Conservation (phyloP, 805 yeast species). For the Pachysolen tannophilus region DNA sequence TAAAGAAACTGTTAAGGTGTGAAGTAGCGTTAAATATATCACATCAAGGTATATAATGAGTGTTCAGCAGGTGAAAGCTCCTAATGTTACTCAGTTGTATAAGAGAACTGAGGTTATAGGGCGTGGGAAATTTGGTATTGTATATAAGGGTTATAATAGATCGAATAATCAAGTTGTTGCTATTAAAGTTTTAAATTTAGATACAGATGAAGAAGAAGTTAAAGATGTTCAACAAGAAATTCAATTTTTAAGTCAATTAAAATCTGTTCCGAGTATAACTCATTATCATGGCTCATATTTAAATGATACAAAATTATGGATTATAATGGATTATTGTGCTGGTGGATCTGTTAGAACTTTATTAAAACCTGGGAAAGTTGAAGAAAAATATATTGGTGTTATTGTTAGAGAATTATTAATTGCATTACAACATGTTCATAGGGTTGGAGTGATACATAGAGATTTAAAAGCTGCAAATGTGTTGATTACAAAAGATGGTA, state of each 20-base stretch:
- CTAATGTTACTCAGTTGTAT: conserved; percentile 31
- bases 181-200: conserved; percentile 85
- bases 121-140: conserved; percentile 94
- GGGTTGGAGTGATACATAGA: conserved; percentile 87
- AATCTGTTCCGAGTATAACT: conserved; percentile 84
- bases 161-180: conserved; percentile 79
- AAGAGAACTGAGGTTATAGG: conserved; percentile 89
- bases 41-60: too few relatives aligned
- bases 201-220: conserved; percentile 90
- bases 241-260: conserved; percentile 74
- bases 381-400: conserved; percentile 78
- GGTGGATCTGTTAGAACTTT: conserved; percentile 92
- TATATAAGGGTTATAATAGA: conserved; percentile 74
- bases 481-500: conserved; percentile 80
- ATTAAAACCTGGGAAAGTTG: conserved; percentile 78
- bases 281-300: conserved; percentile 86
- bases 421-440: conserved; percentile 78
- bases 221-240: conserved; percentile 91
- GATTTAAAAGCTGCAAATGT: conserved; percentile 97
- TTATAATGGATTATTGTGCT: conserved; percentile 94
- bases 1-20: too few relatives aligned
- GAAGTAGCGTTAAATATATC: too few relatives aligned
- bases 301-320: conserved; percentile 90
- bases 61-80: neutral
- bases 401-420: conserved; percentile 72